These are phyloP conservation scores for Sphaerobolus stellatus DNA, from an alignment of 1,284 basidiomycete genomes.

Conservation along the genomic window DNA sequence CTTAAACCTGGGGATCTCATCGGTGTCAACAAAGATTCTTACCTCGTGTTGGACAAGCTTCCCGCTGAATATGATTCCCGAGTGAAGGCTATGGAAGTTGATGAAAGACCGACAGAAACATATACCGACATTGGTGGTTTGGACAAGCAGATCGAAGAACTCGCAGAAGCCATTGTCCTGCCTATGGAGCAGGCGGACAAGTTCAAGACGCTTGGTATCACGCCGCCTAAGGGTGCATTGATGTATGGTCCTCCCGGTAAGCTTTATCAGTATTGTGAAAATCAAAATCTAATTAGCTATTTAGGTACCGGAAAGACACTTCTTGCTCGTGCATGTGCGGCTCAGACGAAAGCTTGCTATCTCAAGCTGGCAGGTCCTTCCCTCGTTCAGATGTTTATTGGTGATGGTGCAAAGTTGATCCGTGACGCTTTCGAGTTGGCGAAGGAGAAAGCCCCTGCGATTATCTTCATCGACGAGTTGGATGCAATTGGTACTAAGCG, in stretches of 20 bases:
- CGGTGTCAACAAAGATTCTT: slow-evolving; percentile 99
- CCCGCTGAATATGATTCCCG: slow-evolving; percentile 77
- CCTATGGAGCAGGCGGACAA: slow-evolving; percentile 82
- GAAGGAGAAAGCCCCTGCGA: slow-evolving; percentile 75
- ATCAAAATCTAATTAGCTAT: background rate
- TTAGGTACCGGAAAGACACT: slow-evolving; percentile 77
- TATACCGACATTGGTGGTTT: slow-evolving; percentile 80
- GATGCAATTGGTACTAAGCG: slow-evolving; percentile 82
- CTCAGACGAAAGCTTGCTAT: slow-evolving; percentile 81
- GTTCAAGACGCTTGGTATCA: slow-evolving; percentile 81
- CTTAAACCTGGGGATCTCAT: slow-evolving; percentile 93
- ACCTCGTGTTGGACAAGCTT: slow-evolving; percentile 89
- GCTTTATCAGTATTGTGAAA: slow-evolving; percentile 18
- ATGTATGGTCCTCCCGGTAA: slow-evolving; percentile 80
- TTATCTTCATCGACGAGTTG: slow-evolving; percentile 82
- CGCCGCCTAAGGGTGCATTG: slow-evolving; percentile 73
- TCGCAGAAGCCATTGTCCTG: slow-evolving; percentile 77
- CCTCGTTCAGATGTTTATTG: slow-evolving; percentile 83
- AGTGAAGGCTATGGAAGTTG: slow-evolving; percentile 93
- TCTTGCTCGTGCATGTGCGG: slow-evolving; percentile 74
- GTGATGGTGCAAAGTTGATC: slow-evolving; percentile 79
- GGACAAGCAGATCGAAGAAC: slow-evolving; percentile 83
- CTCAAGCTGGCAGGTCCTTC: slow-evolving; percentile 78
- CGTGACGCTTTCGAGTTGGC: slow-evolving; percentile 77
- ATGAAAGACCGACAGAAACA: slow-evolving; percentile 75